Conservation (phyloP, 1,284 basidiomycete species). For the Pseudozyma hubeiensis region DNA sequence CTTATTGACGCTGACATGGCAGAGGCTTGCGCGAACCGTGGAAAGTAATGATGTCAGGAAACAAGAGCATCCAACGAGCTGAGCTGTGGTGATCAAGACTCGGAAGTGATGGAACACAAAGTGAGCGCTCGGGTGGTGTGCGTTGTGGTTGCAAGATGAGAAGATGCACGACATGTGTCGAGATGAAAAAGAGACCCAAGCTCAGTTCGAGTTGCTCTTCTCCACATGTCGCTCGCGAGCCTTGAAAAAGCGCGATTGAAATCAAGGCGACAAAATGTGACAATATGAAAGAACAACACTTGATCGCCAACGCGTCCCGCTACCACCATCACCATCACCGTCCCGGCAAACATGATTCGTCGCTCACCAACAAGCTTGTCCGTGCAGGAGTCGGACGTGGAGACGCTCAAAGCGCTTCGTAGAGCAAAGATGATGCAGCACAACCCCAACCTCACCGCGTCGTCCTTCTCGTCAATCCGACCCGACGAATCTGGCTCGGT, state of each 20-base stretch:
- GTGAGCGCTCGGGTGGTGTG: too few relatives aligned
- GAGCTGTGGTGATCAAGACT: too few relatives aligned
- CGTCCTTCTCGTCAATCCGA: conserved; percentile 39
- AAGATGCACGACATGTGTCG: too few relatives aligned
- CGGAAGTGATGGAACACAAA: too few relatives aligned
- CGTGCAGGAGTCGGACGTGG: conserved; percentile 48
- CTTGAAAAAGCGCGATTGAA: neutral
- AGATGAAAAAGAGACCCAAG: too few relatives aligned
- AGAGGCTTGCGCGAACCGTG: neutral
- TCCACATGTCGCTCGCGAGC: too few relatives aligned
- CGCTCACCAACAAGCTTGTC: conserved; percentile 37
- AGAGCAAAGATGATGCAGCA: conserved; percentile 47
- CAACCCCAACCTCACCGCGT: conserved; percentile 37
- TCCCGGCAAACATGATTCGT: conserved; percentile 24
- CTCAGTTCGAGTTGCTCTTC: too few relatives aligned
- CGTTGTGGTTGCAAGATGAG: too few relatives aligned
- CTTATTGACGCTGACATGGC: conserved; percentile 24
- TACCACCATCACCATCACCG: conserved; percentile 1
- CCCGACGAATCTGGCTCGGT: conserved; percentile 40
- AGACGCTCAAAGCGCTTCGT: conserved; percentile 49
- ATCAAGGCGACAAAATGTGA: neutral
- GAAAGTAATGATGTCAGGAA: too few relatives aligned
- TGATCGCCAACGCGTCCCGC: neutral
- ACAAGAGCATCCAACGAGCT: too few relatives aligned
- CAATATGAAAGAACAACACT: conserved; percentile 7